Conservation (phyloP, 2,329 filamentous ascomycete species). For the Nemania sp. region DNA sequence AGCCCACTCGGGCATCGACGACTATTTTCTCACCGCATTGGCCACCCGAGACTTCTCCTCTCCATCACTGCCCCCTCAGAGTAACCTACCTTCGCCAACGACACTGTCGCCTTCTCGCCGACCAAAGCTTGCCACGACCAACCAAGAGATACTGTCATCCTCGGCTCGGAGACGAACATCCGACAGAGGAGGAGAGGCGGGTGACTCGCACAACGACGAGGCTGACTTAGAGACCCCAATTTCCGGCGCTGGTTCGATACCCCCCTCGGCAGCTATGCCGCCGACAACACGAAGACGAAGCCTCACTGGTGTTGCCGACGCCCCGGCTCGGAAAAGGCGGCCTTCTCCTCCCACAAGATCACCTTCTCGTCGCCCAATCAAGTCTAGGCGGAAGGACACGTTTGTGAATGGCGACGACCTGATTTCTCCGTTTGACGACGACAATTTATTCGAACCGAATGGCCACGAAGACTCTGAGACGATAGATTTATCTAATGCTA, state of each 20-base stretch:
- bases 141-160: conserved; percentile 31
- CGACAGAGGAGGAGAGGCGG: conserved; percentile 26
- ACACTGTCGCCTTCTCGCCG: conserved; percentile 16
- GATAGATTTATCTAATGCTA: conserved; percentile 50
- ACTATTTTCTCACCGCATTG: conserved; percentile 31
- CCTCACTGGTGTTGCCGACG: conserved; percentile 9
- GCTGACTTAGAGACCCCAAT: conserved; percentile 25
- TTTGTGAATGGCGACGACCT: conserved; percentile 33
- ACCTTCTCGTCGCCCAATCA: conserved; percentile 29
- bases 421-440: conserved; percentile 36
- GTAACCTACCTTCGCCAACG: conserved; percentile 31
- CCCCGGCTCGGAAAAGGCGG: conserved; percentile 31
- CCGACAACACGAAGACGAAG: conserved; percentile 28
- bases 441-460: conserved; percentile 20
- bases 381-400: conserved; percentile 36
- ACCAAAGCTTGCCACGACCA: conserved; percentile 28
- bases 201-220: conserved; percentile 38
- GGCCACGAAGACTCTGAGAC: conserved; percentile 36
- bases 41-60: conserved; percentile 38
- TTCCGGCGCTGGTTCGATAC: conserved; percentile 30
- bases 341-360: conserved; percentile 28
- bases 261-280: conserved; percentile 32
- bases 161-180: conserved; percentile 27
- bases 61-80: conserved; percentile 38
- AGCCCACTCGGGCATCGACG: conserved; percentile 24